phyloP scores from a whole-genome alignment of 2,329 filamentous ascomycete genomes.

The Fusarium haematococcum region DNA sequence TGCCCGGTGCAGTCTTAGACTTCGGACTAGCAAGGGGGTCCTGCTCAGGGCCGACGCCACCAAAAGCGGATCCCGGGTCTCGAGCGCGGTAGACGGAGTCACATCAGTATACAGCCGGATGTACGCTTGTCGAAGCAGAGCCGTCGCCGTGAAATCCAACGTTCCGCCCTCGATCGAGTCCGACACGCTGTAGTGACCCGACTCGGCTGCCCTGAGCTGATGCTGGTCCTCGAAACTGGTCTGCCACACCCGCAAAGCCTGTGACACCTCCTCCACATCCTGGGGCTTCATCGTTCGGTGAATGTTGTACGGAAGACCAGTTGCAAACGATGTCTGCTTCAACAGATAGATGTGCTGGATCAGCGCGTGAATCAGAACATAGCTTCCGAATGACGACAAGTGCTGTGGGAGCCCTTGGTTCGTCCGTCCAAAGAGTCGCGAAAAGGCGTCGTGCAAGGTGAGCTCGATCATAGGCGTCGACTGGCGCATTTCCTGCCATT shows the following conservation, averaged over 20 bases:
- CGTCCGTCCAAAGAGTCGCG: slow-evolving; percentile 64
- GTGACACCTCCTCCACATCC: slow-evolving; percentile 67
- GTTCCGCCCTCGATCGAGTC: slow-evolving; percentile 68
- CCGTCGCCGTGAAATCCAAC: slow-evolving; percentile 75
- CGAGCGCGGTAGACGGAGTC: slow-evolving; percentile 70
- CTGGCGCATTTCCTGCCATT: slow-evolving; percentile 70
- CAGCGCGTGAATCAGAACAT: slow-evolving; percentile 77
- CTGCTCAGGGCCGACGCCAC: slow-evolving; percentile 72
- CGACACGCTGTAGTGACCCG: slow-evolving; percentile 57
- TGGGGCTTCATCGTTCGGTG: slow-evolving; percentile 64
- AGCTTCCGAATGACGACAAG: slow-evolving; percentile 73
- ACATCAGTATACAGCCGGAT: slow-evolving; percentile 76
- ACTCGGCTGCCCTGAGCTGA: slow-evolving; percentile 62
- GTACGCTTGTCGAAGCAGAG: slow-evolving; percentile 69
- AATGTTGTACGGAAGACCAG: slow-evolving; percentile 61
- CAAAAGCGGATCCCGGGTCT: slow-evolving; percentile 71
- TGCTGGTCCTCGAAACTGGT: slow-evolving; percentile 68
- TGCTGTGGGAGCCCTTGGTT: slow-evolving; percentile 61
- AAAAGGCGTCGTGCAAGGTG: slow-evolving; percentile 68
- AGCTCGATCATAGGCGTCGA: slow-evolving; percentile 63
- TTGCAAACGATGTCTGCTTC: slow-evolving; percentile 70
- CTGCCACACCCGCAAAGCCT: slow-evolving; percentile 69
- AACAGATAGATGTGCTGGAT: slow-evolving; percentile 79
- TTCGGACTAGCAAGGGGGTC: slow-evolving; percentile 69
- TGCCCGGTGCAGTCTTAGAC: slow-evolving; percentile 70